phyloP scores from a whole-genome alignment of 1,284 basidiomycete species.

The Rhodotorula mucilaginosa region DNA sequence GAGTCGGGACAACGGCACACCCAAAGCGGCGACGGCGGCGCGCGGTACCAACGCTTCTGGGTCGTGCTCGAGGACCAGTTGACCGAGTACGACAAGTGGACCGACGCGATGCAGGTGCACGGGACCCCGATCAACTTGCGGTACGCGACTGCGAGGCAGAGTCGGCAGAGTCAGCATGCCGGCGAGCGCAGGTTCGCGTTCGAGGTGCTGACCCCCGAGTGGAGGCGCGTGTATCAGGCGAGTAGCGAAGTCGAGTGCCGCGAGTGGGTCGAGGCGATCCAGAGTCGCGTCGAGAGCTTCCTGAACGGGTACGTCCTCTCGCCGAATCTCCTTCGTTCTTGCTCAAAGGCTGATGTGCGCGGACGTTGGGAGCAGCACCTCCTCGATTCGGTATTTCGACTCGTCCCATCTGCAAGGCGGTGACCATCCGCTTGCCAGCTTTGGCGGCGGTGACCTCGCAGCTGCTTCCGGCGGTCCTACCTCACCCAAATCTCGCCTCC shows the following conservation, averaged over 20 bases:
- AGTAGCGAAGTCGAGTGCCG: slow-evolving; percentile 53
- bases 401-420: slow-evolving; percentile 33
- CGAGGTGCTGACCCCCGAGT: slow-evolving; percentile 55
- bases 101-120: slow-evolving; percentile 27
- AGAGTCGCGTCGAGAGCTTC: slow-evolving; percentile 55
- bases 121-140: slow-evolving; percentile 37
- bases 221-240: slow-evolving; percentile 55
- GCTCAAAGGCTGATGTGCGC: no score
- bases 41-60: slow-evolving; percentile 38
- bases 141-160: slow-evolving; percentile 37
- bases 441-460: slow-evolving; percentile 25
- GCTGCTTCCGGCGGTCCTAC: not conserved
- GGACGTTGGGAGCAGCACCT: slow-evolving; percentile 43
- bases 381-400: slow-evolving; percentile 51
- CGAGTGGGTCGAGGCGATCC: slow-evolving; percentile 56
- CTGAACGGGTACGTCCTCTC: slow-evolving; percentile 50
- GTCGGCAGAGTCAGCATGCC: slow-evolving; percentile 6
- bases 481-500: slow-evolving; percentile 26
- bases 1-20: slow-evolving; percentile 33
- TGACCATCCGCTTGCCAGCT: slow-evolving; percentile 30
- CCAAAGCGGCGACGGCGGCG: slow-evolving; percentile 32
- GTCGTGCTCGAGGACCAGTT: slow-evolving; percentile 40
- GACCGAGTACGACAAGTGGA: slow-evolving; percentile 39
- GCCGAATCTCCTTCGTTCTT: not conserved
- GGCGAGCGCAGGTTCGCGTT: slow-evolving; percentile 46